phyloP scores from a whole-genome alignment of 768 basidiomycete genomes.

The Boletus subcaerulescens region DNA sequence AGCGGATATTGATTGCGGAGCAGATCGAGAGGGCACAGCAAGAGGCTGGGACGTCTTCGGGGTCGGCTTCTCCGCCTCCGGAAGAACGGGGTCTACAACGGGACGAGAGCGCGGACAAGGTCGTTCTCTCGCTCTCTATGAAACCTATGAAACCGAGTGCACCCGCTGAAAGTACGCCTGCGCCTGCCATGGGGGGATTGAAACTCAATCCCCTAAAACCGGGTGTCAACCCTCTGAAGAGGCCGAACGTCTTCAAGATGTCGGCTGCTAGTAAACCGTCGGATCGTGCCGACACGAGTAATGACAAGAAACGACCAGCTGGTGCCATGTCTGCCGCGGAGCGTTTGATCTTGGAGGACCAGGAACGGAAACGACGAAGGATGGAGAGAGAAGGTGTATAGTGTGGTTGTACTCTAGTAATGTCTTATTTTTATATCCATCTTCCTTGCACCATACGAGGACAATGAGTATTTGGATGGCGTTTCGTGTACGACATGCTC shows the following conservation, averaged over 20 bases:
- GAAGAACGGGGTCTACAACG: constrained; percentile 63
- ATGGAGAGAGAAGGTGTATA: constrained; percentile 53
- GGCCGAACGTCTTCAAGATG: constrained; percentile 72
- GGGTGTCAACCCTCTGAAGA: constrained; percentile 62
- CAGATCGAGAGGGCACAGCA: constrained; percentile 89
- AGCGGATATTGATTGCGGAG: constrained; percentile 83
- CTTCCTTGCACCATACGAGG: background rate
- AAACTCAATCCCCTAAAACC: constrained; percentile 54
- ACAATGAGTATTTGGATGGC: too few species aligned
- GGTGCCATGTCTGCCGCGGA: constrained; percentile 80
- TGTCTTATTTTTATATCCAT: constrained; percentile 10
- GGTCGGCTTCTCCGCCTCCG: constrained; percentile 36
- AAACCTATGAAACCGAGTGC: constrained; percentile 57
- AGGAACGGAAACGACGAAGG: constrained; percentile 79
- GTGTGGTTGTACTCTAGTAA: background rate
- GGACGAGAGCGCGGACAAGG: constrained; percentile 68
- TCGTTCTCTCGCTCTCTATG: constrained; percentile 67
- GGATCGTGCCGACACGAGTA: constrained; percentile 30
- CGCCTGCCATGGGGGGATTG: constrained; percentile 39
- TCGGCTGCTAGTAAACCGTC: constrained; percentile 32
- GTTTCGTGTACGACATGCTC: too few species aligned
- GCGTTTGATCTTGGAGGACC: constrained; percentile 83
- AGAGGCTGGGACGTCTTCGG: constrained; percentile 28
- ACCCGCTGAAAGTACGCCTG: constrained; percentile 25
- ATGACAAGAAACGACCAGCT: constrained; percentile 60